Conservation (phyloP, 306 rosid genomes). For the Vigna nakashimae region DNA sequence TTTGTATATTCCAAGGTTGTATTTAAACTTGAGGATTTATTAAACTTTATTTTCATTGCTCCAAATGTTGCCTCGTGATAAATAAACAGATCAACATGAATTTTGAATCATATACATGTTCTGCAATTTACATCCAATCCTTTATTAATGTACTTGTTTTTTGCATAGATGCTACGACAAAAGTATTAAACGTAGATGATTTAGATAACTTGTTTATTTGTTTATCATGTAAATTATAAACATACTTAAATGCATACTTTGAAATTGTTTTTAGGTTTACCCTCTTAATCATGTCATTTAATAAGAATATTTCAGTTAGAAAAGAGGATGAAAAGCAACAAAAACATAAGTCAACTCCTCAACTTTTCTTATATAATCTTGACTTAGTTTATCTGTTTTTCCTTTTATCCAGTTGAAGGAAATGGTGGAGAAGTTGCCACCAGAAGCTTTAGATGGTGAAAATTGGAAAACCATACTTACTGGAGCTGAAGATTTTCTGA, state of each 20-base stretch:
- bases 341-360: background rate
- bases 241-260: background rate
- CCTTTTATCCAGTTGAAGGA: slow-evolving; percentile 64
- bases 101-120: too few species aligned
- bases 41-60: background rate
- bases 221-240: too few species aligned
- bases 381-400: slow-evolving; percentile 41
- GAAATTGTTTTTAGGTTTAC: background rate
- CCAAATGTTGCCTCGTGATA: background rate
- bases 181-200: too few species aligned
- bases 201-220: too few species aligned
- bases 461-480: slow-evolving; percentile 51
- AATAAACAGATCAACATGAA: background rate
- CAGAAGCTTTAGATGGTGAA: slow-evolving; percentile 57
- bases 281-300: background rate
- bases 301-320: background rate
- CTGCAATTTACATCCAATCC: too few species aligned
- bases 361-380: slow-evolving; percentile 24
- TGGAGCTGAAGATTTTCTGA: slow-evolving; percentile 64
- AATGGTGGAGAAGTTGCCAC: slow-evolving; percentile 62
- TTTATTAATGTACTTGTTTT: too few species aligned
- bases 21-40: background rate
- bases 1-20: background rate
- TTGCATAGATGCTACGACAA: too few species aligned
- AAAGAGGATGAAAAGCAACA: too few species aligned